phyloP scores from a whole-genome alignment of 2,329 filamentous ascomycete species.

The Fusarium irregulare region DNA sequence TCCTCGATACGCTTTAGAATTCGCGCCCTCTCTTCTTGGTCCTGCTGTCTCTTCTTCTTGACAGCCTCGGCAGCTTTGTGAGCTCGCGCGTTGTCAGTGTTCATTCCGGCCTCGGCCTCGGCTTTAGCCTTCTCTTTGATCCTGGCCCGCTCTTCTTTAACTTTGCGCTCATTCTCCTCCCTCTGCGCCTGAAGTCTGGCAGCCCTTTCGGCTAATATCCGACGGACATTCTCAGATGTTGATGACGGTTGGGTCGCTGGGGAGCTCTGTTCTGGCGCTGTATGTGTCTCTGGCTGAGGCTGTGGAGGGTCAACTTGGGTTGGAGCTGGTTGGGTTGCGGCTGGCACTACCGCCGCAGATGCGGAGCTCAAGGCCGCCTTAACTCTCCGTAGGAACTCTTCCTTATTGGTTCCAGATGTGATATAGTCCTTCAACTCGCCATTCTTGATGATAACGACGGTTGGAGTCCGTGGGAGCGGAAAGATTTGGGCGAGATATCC shows the following conservation, averaged over 20 bases:
- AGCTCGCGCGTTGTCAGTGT: conserved; percentile 49
- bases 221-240: conserved; percentile 50
- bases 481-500: conserved; percentile 85
- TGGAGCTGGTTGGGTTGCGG: conserved; percentile 29
- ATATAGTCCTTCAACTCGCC: conserved; percentile 83
- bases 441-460: conserved; percentile 82
- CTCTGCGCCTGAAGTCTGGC: conserved; percentile 57
- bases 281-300: conserved; percentile 36
- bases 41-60: conserved; percentile 73
- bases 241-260: conserved; percentile 38
- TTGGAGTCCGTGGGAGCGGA: conserved; percentile 81
- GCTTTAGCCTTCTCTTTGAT: conserved; percentile 60
- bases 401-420: conserved; percentile 69
- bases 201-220: conserved; percentile 63
- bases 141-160: conserved; percentile 62
- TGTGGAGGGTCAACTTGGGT: conserved; percentile 29
- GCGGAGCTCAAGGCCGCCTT: conserved; percentile 50
- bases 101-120: conserved; percentile 52
- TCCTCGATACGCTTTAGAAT: conserved; percentile 81
- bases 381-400: conserved; percentile 70
- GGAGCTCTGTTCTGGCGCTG: conserved; percentile 29
- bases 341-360: conserved; percentile 24
- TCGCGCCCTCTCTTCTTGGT: conserved; percentile 74
- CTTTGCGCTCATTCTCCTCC: conserved; percentile 58
- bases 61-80: conserved; percentile 65